Evolutionary conservation across 2,329 filamentous ascomycete species (phyloP).

Genomic region (Leptosphaerulina australis): DNA sequence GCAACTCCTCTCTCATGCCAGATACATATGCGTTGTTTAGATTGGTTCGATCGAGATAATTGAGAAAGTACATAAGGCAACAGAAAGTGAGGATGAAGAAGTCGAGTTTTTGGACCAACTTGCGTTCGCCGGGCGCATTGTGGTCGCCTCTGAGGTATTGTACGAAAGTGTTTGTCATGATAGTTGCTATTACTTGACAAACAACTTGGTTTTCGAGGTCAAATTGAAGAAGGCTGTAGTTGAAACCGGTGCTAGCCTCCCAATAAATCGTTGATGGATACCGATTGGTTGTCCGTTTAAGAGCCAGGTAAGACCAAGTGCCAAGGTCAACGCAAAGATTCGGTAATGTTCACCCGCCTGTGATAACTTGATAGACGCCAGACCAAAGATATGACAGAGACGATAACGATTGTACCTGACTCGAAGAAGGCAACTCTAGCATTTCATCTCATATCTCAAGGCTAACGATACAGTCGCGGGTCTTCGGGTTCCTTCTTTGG

Average conservation of each 20-base stretch:
- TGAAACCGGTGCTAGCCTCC: neutral
- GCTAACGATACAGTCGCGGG: neutral
- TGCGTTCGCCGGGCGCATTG: constrained; percentile 48
- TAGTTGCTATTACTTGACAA: neutral
- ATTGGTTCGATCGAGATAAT: constrained; percentile 49
- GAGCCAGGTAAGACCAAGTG: neutral
- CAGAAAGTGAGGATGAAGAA: constrained; percentile 70
- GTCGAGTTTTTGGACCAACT: constrained; percentile 64
- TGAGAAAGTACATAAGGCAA: constrained; percentile 55
- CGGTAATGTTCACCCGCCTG: constrained; percentile 17
- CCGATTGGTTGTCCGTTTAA: constrained; percentile 12
- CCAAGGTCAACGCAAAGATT: constrained; percentile 14
- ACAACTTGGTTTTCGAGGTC: neutral
- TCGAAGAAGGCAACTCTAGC: constrained; percentile 19
- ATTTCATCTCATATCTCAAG: constrained; percentile 14
- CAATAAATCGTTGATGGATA: neutral
- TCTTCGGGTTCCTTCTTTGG: constrained; percentile 11
- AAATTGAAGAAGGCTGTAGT: neutral
- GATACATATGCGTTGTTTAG: constrained; percentile 53
- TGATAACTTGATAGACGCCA: constrained; percentile 11
- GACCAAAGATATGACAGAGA: constrained; percentile 23
- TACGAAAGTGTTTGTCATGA: constrained; percentile 38
- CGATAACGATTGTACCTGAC: constrained; percentile 19
- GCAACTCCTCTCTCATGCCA: constrained; percentile 52
- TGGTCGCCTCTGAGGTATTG: constrained; percentile 46